Evolutionary conservation across 2,329 filamentous ascomycete genomes (phyloP).

Genomic region (Tolypocladium pustulatum): DNA sequence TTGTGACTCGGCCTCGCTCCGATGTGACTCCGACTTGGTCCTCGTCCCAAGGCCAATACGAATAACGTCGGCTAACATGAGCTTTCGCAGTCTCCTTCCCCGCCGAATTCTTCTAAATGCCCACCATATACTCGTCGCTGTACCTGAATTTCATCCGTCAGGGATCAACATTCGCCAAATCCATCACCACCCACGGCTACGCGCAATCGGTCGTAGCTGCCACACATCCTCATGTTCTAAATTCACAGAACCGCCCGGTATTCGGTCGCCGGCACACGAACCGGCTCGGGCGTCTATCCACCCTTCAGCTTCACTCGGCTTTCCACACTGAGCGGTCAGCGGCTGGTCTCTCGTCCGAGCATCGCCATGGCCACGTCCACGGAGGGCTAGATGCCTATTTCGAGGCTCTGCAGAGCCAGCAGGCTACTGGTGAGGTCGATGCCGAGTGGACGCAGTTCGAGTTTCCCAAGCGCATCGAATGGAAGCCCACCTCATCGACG

Average conservation of each 20-base stretch:
- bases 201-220: conserved; percentile 95
- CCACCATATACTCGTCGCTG: conserved; percentile 56
- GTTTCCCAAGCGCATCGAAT: conserved; percentile 79
- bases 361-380: conserved; percentile 43
- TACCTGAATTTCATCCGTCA: conserved; percentile 85
- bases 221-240: conserved; percentile 69
- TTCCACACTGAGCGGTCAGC: conserved; percentile 53
- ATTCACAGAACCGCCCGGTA: conserved; percentile 57
- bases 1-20: neutral
- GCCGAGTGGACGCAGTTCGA: conserved; percentile 89
- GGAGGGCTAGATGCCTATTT: conserved; percentile 81
- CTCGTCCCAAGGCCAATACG: neutral
- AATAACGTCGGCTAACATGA: neutral
- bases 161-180: conserved; percentile 77
- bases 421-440: conserved; percentile 52
- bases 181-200: conserved; percentile 94
- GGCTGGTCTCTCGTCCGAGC: conserved; percentile 39
- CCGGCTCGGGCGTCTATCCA: conserved; percentile 42
- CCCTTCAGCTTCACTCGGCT: conserved; percentile 61
- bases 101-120: conserved; percentile 85
- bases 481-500: conserved; percentile 56
- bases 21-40: neutral
- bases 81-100: conserved; percentile 37
- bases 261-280: conserved; percentile 49
- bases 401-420: conserved; percentile 75